A percentile compares a stretch with the other conserved stretches of the same genome.
Conservation (phyloP, 2,329 filamentous ascomycete genomes). For the Xylariaceae sp. region DNA sequence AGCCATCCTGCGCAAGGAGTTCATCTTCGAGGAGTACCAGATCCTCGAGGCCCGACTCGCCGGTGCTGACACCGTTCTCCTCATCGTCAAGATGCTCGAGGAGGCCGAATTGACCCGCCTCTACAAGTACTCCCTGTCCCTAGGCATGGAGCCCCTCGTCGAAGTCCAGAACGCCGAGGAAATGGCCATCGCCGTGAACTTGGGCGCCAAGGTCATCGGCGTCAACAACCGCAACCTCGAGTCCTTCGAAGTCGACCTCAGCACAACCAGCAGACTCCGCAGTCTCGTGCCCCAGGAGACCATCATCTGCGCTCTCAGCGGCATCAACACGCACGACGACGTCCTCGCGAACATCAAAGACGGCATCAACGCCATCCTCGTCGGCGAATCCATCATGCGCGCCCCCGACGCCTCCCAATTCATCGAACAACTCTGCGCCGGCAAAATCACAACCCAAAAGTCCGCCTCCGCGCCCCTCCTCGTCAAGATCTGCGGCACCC, state of each 20-base stretch:
- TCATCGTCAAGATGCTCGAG: constrained; percentile 98
- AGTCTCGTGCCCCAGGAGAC: constrained; percentile 79
- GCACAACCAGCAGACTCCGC: constrained; percentile 83
- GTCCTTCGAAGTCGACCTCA: constrained; percentile 93
- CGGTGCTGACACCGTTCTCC: constrained; percentile 86
- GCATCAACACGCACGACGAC: constrained; percentile 84
- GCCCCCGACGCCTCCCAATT: constrained; percentile 77
- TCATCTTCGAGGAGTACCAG: constrained; percentile 97
- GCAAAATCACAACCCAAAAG: constrained; percentile 34
- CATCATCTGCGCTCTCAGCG: constrained; percentile 88
- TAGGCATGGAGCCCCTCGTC: constrained; percentile 96
- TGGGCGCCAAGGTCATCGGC: constrained; percentile 87
- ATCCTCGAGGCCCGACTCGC: constrained; percentile 90
- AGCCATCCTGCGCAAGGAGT: constrained; percentile 89
- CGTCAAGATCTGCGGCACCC: constrained; percentile 94
- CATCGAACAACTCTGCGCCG: constrained; percentile 75
- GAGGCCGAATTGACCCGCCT: constrained; percentile 65
- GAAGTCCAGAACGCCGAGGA: constrained; percentile 94
- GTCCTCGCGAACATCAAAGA: constrained; percentile 83
- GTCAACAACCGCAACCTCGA: constrained; percentile 97
- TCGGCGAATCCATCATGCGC: constrained; percentile 94
- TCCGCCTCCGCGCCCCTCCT: constrained; percentile 48
- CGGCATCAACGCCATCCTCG: constrained; percentile 86
- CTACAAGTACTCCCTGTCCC: constrained; percentile 80
- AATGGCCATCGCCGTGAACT: constrained; percentile 78